These are phyloP conservation scores for Conticribra guillardii DNA, from an alignment of 108 stramenopile species.

Conservation along the genomic window DNA sequence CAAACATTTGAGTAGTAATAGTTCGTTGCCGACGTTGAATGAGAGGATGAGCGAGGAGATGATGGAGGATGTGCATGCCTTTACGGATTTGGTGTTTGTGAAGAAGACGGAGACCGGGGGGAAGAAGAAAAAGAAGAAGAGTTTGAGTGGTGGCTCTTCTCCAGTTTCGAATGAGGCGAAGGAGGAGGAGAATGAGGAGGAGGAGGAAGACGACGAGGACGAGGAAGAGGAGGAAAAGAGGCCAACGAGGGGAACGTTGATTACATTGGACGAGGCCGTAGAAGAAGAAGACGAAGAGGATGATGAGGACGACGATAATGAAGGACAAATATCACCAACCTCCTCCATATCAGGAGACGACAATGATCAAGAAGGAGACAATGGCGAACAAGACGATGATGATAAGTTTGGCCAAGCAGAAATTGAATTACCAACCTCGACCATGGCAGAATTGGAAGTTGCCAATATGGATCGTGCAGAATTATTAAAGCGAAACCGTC, in stretches of 20 bases:
- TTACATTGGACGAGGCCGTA: not conserved
- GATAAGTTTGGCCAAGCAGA: constrained; percentile 3
- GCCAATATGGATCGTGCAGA: not conserved
- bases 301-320: not conserved
- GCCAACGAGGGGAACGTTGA: not conserved
- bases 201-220: constrained; percentile 7
- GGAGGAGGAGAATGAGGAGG: constrained; percentile 24
- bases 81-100: constrained; percentile 52
- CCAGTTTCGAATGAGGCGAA: constrained; percentile 20
- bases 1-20: constrained; percentile 15
- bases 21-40: constrained; percentile 53
- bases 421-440: constrained; percentile 11
- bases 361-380: not conserved
- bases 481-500: not conserved
- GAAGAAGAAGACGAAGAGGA: constrained; percentile 2
- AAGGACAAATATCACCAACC: constrained; percentile 4
- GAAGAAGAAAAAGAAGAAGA: not conserved
- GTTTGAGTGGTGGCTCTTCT: not conserved
- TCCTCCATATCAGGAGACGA: constrained; percentile 20
- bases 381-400: not conserved
- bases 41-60: constrained; percentile 77
- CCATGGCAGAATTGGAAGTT: constrained; percentile 2
- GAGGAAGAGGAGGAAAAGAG: not conserved
- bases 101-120: constrained; percentile 8
- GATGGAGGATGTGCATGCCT: constrained; percentile 73